Base-by-base conservation (phyloP, 192 early-diverging fungal species). In the Coemansia sp. region DNA sequence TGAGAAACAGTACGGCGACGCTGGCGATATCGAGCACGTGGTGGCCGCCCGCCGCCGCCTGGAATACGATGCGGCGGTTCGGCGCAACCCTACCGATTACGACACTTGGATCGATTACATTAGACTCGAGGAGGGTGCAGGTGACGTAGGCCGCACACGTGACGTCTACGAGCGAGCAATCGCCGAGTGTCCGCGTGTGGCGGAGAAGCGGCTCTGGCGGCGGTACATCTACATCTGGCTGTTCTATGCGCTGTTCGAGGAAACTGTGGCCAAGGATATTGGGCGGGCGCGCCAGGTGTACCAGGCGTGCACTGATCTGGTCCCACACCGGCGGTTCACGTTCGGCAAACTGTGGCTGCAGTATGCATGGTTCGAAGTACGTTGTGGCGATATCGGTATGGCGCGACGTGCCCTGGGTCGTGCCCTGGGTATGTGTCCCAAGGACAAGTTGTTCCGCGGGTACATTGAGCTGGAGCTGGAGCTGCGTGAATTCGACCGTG, bases 151-250 rank as follows among this genome's bases (percentile, higher is more conserved):
- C 4, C 88, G 88, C 29, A 87, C 94, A 11, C 84, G 97, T n/a
- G 93, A 98, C 48, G 84, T 95, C 8, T 99, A 98, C 67, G 95
- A 97, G 82, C 87, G 94, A 2, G 95, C 95, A 5, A 93, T 99
- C 64, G 90, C 91, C 9, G 86, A 95, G 62, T 81, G 90, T 11
- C 97, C 97, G 1, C 83, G 84, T 1, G 85, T 92, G 3, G 77
- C 84, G 20, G 95, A 96, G 53, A 99, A 99, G 79, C 84, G 91
- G 45, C 88, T 90, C 42, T 99, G 97, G 97, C 80, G 95, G 53
- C 83, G 96, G 33, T 99, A 99, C 70, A 96, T 99, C 25, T 99
- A 97, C 76, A 62, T 99, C n/a, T 99, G 97, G 97, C 88, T 99
- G 31, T 91, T 90, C 62, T 99, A 98, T 59, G 97, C 96, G 0